Evolutionary conservation across 805 yeast genomes (phyloP).

Genomic region (Ogataea nonfermentans): DNA sequence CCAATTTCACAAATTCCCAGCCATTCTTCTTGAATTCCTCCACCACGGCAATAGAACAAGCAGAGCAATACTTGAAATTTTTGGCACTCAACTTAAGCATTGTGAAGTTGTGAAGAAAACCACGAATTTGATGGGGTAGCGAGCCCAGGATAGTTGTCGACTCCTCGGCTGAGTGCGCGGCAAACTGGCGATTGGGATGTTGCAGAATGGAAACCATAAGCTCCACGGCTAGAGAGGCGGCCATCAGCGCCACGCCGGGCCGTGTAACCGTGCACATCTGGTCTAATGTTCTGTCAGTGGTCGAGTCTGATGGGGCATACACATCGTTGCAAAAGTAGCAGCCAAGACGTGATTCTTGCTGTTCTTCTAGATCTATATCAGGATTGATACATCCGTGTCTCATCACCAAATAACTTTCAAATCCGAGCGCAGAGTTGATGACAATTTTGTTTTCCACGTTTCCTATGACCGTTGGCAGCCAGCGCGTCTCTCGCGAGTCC

Average conservation of each 20-base stretch:
- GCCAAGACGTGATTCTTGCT: slow-evolving; percentile 54
- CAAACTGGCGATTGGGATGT: slow-evolving; percentile 50
- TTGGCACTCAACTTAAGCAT: slow-evolving; percentile 67
- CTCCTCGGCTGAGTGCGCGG: slow-evolving; percentile 30
- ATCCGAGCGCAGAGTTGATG: slow-evolving; percentile 91
- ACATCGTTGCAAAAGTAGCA: slow-evolving; percentile 97
- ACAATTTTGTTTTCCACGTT: slow-evolving; percentile 67
- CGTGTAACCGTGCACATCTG: slow-evolving; percentile 99
- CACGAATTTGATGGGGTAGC: slow-evolving; percentile 88
- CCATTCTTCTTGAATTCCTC: slow-evolving; percentile 49
- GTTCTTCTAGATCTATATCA: slow-evolving; percentile 21
- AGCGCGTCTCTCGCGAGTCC: slow-evolving; percentile 94
- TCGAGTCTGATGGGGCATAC: slow-evolving; percentile 86
- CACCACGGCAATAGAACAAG: slow-evolving; percentile 68
- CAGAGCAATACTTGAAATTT: slow-evolving; percentile 78
- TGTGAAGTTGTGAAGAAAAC: slow-evolving; percentile 67
- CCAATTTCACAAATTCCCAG: slow-evolving; percentile 78
- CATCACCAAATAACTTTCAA: slow-evolving; percentile 91
- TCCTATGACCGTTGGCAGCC: slow-evolving; percentile 93
- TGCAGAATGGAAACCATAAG: slow-evolving; percentile 72
- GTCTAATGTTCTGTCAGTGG: slow-evolving; percentile 85
- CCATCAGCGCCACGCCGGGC: slow-evolving; percentile 91
- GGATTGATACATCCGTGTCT: slow-evolving; percentile 67
- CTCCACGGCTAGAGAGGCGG: slow-evolving; percentile 85
- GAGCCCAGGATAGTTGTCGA: slow-evolving; percentile 55